phyloP scores from a whole-genome alignment of 2,329 filamentous ascomycete species.

The Biscogniauxia mediterranea region DNA sequence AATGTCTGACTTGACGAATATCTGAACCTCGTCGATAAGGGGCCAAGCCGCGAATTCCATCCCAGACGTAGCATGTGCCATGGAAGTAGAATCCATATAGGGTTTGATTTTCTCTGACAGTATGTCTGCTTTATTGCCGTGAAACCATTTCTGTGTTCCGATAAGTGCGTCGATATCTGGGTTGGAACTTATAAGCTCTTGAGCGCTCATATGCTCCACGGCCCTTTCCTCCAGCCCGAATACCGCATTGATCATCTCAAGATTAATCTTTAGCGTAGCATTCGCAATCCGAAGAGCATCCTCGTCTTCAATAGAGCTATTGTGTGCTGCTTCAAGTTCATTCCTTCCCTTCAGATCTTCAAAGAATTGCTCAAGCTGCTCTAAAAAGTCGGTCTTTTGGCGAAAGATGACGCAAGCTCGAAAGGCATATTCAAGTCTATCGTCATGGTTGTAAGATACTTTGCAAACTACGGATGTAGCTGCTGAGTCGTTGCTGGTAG shows the following conservation, averaged over 20 bases:
- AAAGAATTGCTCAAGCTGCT: constrained; percentile 18
- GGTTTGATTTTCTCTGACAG: constrained; percentile 24
- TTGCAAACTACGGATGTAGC: constrained; percentile 29
- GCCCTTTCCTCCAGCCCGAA: constrained; percentile 18
- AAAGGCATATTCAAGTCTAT: constrained; percentile 12
- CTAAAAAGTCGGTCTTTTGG: constrained; percentile 6
- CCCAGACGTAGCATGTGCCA: constrained; percentile 7
- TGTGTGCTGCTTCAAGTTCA: background rate
- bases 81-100: constrained; percentile 27
- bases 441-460: constrained; percentile 27
- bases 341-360: constrained; percentile 4
- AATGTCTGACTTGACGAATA: constrained; percentile 45
- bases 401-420: constrained; percentile 26
- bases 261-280: background rate
- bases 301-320: constrained; percentile 8
- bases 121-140: background rate
- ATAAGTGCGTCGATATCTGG: constrained; percentile 3
- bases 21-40: constrained; percentile 34
- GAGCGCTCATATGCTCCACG: constrained; percentile 5
- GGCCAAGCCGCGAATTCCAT: constrained; percentile 35
- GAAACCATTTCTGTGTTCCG: constrained; percentile 10
- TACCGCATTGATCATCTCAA: constrained; percentile 24
- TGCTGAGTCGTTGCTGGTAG: constrained; percentile 30
- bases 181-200: constrained; percentile 16
- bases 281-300: constrained; percentile 13